Evolutionary conservation across 1,139 yeast species (phyloP).

Genomic region (Scheffersomyces segobiensis): DNA sequence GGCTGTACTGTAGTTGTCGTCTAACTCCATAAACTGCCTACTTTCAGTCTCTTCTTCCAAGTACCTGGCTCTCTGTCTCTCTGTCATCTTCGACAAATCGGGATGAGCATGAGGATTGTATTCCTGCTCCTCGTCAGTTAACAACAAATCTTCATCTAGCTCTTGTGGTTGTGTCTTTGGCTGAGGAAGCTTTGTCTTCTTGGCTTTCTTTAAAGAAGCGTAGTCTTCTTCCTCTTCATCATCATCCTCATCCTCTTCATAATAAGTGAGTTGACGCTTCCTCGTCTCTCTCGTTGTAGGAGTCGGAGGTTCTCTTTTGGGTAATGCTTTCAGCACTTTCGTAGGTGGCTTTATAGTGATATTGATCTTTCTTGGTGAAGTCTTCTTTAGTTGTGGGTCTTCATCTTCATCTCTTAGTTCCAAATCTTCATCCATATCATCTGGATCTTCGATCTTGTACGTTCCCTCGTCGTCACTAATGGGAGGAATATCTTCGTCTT

Average conservation of each 20-base stretch:
- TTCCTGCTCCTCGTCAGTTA: slow-evolving; percentile 48
- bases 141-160: slow-evolving; percentile 41
- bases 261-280: slow-evolving; percentile 33
- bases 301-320: slow-evolving; percentile 4
- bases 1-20: slow-evolving; percentile 25
- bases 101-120: slow-evolving; percentile 42
- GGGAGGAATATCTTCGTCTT: slow-evolving; percentile 14
- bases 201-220: slow-evolving; percentile 9
- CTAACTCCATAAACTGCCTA: slow-evolving; percentile 26
- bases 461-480: slow-evolving; percentile 35
- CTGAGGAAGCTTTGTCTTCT: slow-evolving; percentile 10
- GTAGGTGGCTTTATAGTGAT: slow-evolving; percentile 11
- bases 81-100: slow-evolving; percentile 60
- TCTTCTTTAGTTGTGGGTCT: slow-evolving; percentile 4
- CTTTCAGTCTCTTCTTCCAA: slow-evolving; percentile 30
- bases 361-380: slow-evolving; percentile 8
- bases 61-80: slow-evolving; percentile 55
- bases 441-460: slow-evolving; percentile 39
- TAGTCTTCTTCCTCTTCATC: slow-evolving; percentile 15
- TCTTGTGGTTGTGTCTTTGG: slow-evolving; percentile 11
- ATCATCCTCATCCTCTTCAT: slow-evolving; percentile 36
- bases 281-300: slow-evolving; percentile 23
- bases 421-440: slow-evolving; percentile 42
- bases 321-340: neutral
- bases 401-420: slow-evolving; percentile 32